Evolutionary conservation across 768 basidiomycete species (phyloP).

Genomic region (Terana coerulea): DNA sequence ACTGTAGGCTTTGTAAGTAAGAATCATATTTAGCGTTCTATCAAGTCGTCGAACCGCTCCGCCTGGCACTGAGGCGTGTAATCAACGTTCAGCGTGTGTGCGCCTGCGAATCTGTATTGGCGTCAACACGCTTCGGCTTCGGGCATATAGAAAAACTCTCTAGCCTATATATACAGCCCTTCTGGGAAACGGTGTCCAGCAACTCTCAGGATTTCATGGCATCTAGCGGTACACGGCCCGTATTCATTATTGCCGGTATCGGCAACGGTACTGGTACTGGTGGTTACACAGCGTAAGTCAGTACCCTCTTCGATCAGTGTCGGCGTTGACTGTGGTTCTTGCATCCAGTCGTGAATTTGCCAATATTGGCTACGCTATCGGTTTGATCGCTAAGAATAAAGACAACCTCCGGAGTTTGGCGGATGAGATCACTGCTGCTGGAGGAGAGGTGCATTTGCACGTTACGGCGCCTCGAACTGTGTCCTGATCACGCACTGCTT

Average conservation of each 20-base stretch:
- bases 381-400: slow-evolving; percentile 57
- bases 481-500: background rate
- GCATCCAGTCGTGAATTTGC: slow-evolving; percentile 51
- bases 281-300: slow-evolving; percentile 50
- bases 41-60: no score
- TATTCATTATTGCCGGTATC: slow-evolving; percentile 57
- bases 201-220: no score
- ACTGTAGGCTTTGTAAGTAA: no score
- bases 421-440: slow-evolving; percentile 47
- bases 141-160: no score
- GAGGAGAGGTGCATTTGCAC: slow-evolving; percentile 46
- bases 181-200: no score
- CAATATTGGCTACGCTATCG: slow-evolving; percentile 62
- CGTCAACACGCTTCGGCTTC: no score
- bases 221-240: no score
- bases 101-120: no score
- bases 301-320: background rate
- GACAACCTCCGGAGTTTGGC: slow-evolving; percentile 51
- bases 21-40: no score
- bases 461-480: slow-evolving; percentile 17
- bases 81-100: no score
- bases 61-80: no score
- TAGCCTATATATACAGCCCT: no score
- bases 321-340: slow-evolving; percentile 23
- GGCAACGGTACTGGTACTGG: slow-evolving; percentile 49